These are phyloP conservation scores for Shiraia sp. DNA, from an alignment of 2,329 filamentous ascomycete genomes.

Conservation along the genomic window DNA sequence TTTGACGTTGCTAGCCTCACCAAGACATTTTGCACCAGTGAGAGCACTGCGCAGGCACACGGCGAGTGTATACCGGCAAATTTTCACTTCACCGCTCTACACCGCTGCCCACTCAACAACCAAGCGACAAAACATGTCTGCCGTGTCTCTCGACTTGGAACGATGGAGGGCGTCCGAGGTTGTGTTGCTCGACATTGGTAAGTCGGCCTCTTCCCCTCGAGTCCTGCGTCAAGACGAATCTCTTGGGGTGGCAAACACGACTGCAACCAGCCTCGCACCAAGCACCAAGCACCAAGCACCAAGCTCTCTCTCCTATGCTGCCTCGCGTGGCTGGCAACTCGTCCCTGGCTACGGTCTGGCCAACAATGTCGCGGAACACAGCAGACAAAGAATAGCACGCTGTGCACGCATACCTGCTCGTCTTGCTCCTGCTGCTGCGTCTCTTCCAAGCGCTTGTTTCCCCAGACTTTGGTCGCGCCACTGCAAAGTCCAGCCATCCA, in stretches of 20 bases:
- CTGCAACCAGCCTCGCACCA: conserved; percentile 27
- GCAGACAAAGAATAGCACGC: conserved; percentile 17
- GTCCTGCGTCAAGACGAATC: conserved; percentile 10
- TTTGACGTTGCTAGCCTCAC: conserved; percentile 26
- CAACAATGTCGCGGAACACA: conserved; percentile 19
- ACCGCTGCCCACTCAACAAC: conserved; percentile 31
- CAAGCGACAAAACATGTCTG: conserved; percentile 30
- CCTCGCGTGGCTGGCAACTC: no score
- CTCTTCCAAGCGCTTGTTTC: conserved; percentile 22
- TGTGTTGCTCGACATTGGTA: conserved; percentile 64
- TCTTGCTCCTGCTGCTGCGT: conserved; percentile 20
- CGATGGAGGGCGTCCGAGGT: conserved; percentile 48
- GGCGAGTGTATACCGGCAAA: conserved; percentile 11
- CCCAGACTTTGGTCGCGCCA: conserved; percentile 38
- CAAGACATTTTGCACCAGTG: conserved; percentile 31
- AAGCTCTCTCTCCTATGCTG: conserved; percentile 19
- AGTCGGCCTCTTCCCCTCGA: conserved; percentile 35
- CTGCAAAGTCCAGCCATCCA: conserved; percentile 24
- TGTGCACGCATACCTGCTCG: no score
- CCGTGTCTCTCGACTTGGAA: conserved; percentile 28
- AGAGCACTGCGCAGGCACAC: conserved; percentile 30
- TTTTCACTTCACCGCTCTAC: conserved; percentile 39
- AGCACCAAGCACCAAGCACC: no score
- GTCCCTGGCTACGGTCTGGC: conserved; percentile 19
- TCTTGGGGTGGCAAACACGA: conserved; percentile 13